A percentile compares a stretch with the other conserved stretches of the same genome.
Evolutionary conservation across 306 rosid genomes (phyloP).

Genomic region (Pueraria montana): DNA sequence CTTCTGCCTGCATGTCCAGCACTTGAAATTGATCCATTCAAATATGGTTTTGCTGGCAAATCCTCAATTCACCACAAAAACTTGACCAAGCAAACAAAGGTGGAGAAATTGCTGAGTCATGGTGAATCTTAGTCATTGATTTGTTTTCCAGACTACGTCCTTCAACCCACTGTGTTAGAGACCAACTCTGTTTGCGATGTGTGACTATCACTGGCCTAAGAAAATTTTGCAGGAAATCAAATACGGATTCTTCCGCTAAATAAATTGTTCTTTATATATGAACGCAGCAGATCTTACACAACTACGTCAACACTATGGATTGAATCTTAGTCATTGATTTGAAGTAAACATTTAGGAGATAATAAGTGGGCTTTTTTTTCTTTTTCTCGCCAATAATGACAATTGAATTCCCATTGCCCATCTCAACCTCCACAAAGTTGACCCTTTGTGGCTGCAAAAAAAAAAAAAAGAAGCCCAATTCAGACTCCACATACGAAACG

Average conservation of each 20-base stretch:
- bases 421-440: slow-evolving; percentile 35
- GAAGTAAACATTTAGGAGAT: slow-evolving; percentile 1
- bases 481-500: slow-evolving; percentile 17
- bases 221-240: no score
- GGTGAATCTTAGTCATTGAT: slow-evolving; percentile 33
- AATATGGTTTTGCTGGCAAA: slow-evolving; percentile 20
- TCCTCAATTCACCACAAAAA: slow-evolving; percentile 21
- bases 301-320: no score
- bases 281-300: no score
- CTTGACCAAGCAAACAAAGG: slow-evolving; percentile 3
- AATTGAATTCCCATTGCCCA: slow-evolving; percentile 29
- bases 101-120: slow-evolving; percentile 30
- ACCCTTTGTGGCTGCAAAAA: slow-evolving; percentile 31
- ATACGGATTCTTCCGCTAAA: no score
- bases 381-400: slow-evolving; percentile 29
- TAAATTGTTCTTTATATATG: no score
- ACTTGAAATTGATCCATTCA: slow-evolving; percentile 29
- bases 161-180: no score
- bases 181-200: no score
- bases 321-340: slow-evolving; percentile 36
- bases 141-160: no score
- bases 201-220: no score
- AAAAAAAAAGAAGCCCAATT: slow-evolving; percentile 35
- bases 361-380: not conserved
- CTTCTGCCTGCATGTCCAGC: slow-evolving; percentile 1